phyloP scores from a whole-genome alignment of 106 monocot genomes.

The Iris macrosiphon region DNA sequence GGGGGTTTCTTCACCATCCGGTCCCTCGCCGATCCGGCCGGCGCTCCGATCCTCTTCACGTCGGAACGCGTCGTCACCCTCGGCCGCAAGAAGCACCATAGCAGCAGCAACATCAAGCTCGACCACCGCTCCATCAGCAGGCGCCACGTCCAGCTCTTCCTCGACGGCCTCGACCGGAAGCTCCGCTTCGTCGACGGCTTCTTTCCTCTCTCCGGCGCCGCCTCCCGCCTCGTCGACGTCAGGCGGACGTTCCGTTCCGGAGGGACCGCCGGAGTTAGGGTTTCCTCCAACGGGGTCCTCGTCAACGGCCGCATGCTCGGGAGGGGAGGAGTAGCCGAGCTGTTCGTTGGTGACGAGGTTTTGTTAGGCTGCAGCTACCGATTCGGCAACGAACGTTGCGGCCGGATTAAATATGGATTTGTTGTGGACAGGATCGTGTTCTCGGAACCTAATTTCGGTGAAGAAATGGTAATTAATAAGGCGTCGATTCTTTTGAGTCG shows the following conservation, averaged over 20 bases:
- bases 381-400: not conserved
- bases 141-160: conserved; percentile 56
- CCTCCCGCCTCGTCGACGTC: conserved; percentile 2
- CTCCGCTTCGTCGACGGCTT: conserved; percentile 51
- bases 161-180: conserved; percentile 30
- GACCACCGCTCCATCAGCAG: conserved; percentile 31
- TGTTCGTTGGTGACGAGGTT: conserved; percentile 51
- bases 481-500: conserved; percentile 33
- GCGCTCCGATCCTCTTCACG: conserved; percentile 20
- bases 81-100: conserved; percentile 29
- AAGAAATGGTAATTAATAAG: conserved; percentile 7
- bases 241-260: no score
- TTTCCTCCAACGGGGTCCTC: conserved; percentile 47
- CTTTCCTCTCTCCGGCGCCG: conserved; percentile 2
- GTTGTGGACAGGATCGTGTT: conserved; percentile 39
- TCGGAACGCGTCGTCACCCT: conserved; percentile 62
- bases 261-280: conserved; percentile 6
- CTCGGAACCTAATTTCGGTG: not conserved
- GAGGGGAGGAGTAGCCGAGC: conserved; percentile 22
- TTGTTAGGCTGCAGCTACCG: conserved; percentile 22
- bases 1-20: not conserved
- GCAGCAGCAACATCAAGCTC: conserved; percentile 34
- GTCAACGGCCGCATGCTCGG: conserved; percentile 46
- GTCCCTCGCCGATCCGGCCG: conserved; percentile 5
- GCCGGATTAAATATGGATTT: conserved; percentile 28